Base-by-base conservation (phyloP, 108 stramenopile genomes). In the Nitzschia sp. region DNA sequence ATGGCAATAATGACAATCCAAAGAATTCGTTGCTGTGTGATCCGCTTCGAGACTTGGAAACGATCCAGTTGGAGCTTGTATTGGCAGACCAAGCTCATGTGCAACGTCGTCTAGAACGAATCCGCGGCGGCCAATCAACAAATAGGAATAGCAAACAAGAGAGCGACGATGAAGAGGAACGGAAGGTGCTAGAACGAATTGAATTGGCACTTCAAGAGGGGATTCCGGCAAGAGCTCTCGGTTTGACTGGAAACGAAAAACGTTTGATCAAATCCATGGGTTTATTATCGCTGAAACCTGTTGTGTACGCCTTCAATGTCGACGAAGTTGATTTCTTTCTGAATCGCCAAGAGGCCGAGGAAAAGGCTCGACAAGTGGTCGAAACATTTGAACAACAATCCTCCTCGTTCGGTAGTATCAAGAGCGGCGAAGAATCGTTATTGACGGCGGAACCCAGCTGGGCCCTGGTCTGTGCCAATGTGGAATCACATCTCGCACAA, bases 231-330 rank as follows among this genome's bases (percentile, higher is more conserved):
- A 66, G 91, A 66, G 64, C 73, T 3, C 76, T 84, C 0, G 79
- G 68, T 11, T 79, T 95, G 53, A 58, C 82, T 0, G 35, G 56
- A 0, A 72, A 76, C 1, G 84, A 85, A 68, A 32, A 58, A 45
- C 50, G 60, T 61, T 47, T 61, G 2, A 84, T 93, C 58, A 78
- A 78, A 68, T 66, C 73, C 16, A 87, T 94, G 73, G 87, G 89
- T 2, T 79, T 97, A 30, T 61, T 97, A 30, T 90, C 94, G 1
- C 58, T 79, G n/a, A 97, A 95, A 68, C 90, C 88, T 8, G 78
- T 89, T 1, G 82, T 98, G 27, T 95, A 94, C 66, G 93, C 94
- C 13, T 90, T 91, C 65, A 98, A 98, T 65, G 94, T 96, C 19
- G 96, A 94, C 67, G 97, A 98, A 45, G 60, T 84, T 31, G 83